These are phyloP conservation scores for Acacia pycnantha DNA, from an alignment of 331 rosid genomes.

Conservation along the genomic window DNA sequence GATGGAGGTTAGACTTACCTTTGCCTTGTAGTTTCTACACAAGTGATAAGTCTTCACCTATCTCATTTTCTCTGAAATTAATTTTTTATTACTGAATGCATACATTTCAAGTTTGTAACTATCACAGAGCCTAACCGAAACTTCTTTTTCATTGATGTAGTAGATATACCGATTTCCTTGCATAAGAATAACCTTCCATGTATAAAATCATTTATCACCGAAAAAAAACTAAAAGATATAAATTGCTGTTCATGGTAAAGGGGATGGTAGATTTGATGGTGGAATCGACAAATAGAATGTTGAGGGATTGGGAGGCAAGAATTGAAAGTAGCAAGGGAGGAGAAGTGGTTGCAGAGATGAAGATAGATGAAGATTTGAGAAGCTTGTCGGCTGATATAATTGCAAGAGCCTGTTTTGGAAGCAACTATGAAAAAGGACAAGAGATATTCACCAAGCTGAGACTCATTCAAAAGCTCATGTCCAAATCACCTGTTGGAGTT, in stretches of 20 bases:
- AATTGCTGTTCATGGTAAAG: slow-evolving; percentile 30
- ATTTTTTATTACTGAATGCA: not conserved
- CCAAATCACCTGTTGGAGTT: slow-evolving; percentile 46
- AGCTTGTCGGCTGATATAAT: slow-evolving; percentile 31
- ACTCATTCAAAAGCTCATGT: slow-evolving; percentile 46
- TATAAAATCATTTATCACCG: not conserved
- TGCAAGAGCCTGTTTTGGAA: slow-evolving; percentile 73
- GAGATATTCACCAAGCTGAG: slow-evolving; percentile 40
- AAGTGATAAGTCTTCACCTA: not conserved
- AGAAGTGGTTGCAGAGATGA: slow-evolving; percentile 43
- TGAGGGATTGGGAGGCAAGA: slow-evolving; percentile 55
- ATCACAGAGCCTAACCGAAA: not conserved
- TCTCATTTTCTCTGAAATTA: not conserved
- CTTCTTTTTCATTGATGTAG: not conserved
- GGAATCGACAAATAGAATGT: slow-evolving; percentile 43
- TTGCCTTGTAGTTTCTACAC: not conserved
- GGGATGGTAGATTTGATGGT: slow-evolving; percentile 62
- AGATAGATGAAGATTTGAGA: slow-evolving; percentile 51
- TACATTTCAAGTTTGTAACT: not conserved
- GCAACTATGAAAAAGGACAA: slow-evolving; percentile 61
- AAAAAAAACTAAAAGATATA: not conserved
- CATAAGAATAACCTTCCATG: not conserved
- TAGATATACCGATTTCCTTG: not conserved
- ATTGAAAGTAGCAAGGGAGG: slow-evolving; percentile 43
- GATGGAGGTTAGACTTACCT: too few relatives aligned